A percentile compares a stretch with the other conserved stretches of the same genome.
These are phyloP conservation scores for Brassica incana DNA, from an alignment of 345 rosid species.

Conservation along the genomic window DNA sequence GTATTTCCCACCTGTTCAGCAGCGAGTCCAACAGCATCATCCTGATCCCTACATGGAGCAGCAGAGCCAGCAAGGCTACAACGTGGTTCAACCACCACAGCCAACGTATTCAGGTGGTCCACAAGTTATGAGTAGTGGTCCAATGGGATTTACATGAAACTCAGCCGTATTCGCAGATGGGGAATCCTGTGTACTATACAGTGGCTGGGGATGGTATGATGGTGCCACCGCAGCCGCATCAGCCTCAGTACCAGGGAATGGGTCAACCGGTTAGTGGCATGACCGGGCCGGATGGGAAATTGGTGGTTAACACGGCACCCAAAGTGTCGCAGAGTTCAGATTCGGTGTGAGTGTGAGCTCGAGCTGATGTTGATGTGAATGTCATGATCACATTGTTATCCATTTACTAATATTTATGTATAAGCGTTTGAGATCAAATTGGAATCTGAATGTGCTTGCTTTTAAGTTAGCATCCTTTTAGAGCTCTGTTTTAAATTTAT, in stretches of 20 bases:
- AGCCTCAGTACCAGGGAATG: slow-evolving; percentile 39
- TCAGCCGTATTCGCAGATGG: slow-evolving; percentile 28
- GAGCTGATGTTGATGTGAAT: slow-evolving; percentile 2
- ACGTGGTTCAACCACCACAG: slow-evolving; percentile 51
- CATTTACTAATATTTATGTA: neutral
- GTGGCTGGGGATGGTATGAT: slow-evolving; percentile 38
- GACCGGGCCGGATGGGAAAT: slow-evolving; percentile 38
- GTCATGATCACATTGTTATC: slow-evolving; percentile 1
- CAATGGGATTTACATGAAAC: slow-evolving; percentile 30
- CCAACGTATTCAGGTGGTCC: slow-evolving; percentile 34
- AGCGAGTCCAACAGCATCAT: slow-evolving; percentile 48
- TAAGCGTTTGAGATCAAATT: neutral
- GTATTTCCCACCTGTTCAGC: slow-evolving; percentile 65
- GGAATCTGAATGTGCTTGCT: slow-evolving; percentile 14
- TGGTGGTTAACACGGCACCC: slow-evolving; percentile 18
- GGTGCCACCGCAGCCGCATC: slow-evolving; percentile 27
- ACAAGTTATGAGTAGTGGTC: slow-evolving; percentile 38
- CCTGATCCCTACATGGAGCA: slow-evolving; percentile 77
- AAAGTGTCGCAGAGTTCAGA: slow-evolving; percentile 26
- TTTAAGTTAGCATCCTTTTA: neutral
- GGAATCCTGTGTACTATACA: slow-evolving; percentile 34
- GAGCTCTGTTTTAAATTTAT: neutral
- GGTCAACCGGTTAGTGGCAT: slow-evolving; percentile 34
- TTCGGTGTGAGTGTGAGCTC: slow-evolving; percentile 23
- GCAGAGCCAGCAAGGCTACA: slow-evolving; percentile 49